A percentile compares a stretch with the other conserved stretches of the same genome.
Evolutionary conservation across 345 rosid genomes (phyloP).

Genomic region (Brassica napus): DNA sequence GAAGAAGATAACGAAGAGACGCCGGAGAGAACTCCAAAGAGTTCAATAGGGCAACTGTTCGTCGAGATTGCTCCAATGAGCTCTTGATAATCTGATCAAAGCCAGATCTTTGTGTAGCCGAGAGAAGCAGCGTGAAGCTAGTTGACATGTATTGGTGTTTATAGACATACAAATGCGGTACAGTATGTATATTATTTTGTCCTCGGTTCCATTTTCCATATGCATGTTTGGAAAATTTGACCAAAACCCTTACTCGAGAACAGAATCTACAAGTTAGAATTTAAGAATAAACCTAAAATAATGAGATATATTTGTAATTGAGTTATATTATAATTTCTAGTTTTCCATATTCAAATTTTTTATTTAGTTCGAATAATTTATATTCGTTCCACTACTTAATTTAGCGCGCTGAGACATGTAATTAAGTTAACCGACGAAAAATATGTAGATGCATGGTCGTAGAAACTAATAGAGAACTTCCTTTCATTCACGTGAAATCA

Average conservation of each 20-base stretch:
- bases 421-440: background rate
- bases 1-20: no score
- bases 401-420: background rate
- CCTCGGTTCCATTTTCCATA: constrained; percentile 16
- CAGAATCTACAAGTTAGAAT: constrained; percentile 2
- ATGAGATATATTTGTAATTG: background rate
- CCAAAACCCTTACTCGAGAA: constrained; percentile 26
- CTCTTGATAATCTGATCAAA: no score
- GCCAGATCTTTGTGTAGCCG: no score
- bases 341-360: background rate
- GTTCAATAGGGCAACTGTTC: no score
- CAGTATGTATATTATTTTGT: background rate
- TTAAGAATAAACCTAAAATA: constrained; percentile 31
- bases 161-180: constrained; percentile 16
- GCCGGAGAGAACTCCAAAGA: no score
- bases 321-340: background rate
- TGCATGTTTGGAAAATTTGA: constrained; percentile 28
- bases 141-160: constrained; percentile 10
- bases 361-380: constrained; percentile 5
- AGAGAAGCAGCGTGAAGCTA: background rate
- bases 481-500: background rate
- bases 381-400: constrained; percentile 23
- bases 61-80: no score
- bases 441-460: background rate
- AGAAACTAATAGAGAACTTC: background rate